These are phyloP conservation scores for Ligustrum vulgare DNA, from an alignment of 257 asterid genomes.

Conservation along the genomic window DNA sequence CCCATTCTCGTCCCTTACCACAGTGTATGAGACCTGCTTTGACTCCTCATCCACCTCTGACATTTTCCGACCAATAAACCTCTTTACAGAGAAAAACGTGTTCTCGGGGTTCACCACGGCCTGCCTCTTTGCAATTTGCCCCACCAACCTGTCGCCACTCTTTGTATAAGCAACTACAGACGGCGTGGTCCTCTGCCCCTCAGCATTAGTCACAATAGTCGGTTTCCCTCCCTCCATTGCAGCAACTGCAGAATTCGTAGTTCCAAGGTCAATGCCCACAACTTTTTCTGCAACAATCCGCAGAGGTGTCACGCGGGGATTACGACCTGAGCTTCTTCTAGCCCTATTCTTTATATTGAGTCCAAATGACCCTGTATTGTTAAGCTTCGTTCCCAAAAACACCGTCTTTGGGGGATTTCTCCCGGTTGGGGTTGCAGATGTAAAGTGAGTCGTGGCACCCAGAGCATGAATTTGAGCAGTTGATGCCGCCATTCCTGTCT, in stretches of 20 bases:
- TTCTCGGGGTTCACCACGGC: slow-evolving; percentile 78
- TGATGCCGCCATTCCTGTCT: slow-evolving; percentile 37
- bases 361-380: slow-evolving; percentile 32
- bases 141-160: slow-evolving; percentile 67
- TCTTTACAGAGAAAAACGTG: slow-evolving; percentile 70
- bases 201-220: slow-evolving; percentile 67
- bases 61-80: slow-evolving; percentile 82
- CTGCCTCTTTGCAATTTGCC: slow-evolving; percentile 77
- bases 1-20: slow-evolving; percentile 74
- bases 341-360: slow-evolving; percentile 29
- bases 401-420: slow-evolving; percentile 25
- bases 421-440: slow-evolving; percentile 19
- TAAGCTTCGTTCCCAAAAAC: slow-evolving; percentile 37
- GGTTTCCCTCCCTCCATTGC: slow-evolving; percentile 91
- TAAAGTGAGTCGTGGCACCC: slow-evolving; percentile 32
- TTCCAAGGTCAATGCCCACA: slow-evolving; percentile 75
- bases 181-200: slow-evolving; percentile 78
- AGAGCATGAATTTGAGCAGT: slow-evolving; percentile 58
- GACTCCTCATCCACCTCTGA: slow-evolving; percentile 75
- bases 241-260: slow-evolving; percentile 79
- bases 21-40: slow-evolving; percentile 69
- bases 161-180: slow-evolving; percentile 77
- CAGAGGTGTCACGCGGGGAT: slow-evolving; percentile 24
- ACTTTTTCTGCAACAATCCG: slow-evolving; percentile 76
- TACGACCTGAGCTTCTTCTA: slow-evolving; percentile 11